These are phyloP conservation scores for Exophiala xenobiotica DNA, from an alignment of 2,329 filamentous ascomycete species.

Conservation along the genomic window DNA sequence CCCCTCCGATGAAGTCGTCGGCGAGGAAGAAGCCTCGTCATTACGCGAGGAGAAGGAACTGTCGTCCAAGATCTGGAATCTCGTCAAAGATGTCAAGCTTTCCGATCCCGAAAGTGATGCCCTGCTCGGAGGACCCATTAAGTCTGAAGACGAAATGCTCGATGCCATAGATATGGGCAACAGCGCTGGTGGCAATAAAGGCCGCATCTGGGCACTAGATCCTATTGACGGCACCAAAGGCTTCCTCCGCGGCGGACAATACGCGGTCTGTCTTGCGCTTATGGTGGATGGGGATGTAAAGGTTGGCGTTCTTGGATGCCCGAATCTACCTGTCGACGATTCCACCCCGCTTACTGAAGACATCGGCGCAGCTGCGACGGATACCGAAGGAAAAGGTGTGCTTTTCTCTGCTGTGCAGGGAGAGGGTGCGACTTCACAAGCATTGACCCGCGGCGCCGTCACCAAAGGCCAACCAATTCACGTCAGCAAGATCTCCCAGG, in stretches of 20 bases:
- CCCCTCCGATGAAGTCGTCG: constrained; percentile 85
- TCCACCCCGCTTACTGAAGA: constrained; percentile 66
- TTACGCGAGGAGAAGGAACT: constrained; percentile 71
- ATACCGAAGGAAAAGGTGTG: constrained; percentile 75
- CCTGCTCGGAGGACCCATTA: constrained; percentile 67
- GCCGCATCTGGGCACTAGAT: constrained; percentile 93
- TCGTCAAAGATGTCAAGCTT: constrained; percentile 72
- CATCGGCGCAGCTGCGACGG: constrained; percentile 71
- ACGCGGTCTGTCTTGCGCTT: constrained; percentile 88
- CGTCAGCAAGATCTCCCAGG: constrained; percentile 75
- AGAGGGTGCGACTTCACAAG: constrained; percentile 75
- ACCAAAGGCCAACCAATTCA: constrained; percentile 62
- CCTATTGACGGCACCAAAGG: constrained; percentile 98
- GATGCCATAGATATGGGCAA: constrained; percentile 66
- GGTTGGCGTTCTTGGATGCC: constrained; percentile 91
- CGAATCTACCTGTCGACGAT: constrained; percentile 90
- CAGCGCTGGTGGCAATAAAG: constrained; percentile 68
- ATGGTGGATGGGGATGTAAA: constrained; percentile 92
- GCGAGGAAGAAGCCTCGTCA: constrained; percentile 86
- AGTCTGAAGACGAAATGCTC: constrained; percentile 64
- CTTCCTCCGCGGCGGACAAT: constrained; percentile 93
- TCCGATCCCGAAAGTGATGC: constrained; percentile 64
- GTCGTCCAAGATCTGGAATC: constrained; percentile 75
- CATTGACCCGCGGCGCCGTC: constrained; percentile 57
- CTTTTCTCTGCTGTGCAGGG: constrained; percentile 82